A percentile compares a stretch with the other conserved stretches of the same genome.
phyloP scores from a whole-genome alignment of 2,329 filamentous ascomycete genomes.

The Orbilia blumenaviensis region DNA sequence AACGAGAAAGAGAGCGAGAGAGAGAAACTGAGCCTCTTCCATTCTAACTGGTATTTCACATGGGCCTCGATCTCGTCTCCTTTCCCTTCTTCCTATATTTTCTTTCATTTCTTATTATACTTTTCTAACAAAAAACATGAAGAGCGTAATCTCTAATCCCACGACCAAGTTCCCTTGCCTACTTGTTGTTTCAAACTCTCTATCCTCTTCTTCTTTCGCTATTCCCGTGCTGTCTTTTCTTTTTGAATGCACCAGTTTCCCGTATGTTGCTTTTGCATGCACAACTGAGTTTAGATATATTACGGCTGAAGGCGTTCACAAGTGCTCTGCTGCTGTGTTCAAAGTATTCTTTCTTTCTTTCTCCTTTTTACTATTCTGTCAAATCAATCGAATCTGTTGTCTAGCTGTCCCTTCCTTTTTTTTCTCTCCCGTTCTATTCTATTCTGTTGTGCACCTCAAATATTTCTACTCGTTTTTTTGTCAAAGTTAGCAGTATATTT shows the following conservation, averaged over 20 bases:
- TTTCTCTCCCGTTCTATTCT: not conserved
- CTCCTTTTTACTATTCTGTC: not conserved
- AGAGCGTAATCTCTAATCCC: conserved; percentile 38
- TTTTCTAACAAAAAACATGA: not conserved
- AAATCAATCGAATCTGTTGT: not conserved
- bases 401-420: not conserved
- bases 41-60: conserved; percentile 13
- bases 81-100: not conserved
- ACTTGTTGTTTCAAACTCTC: not conserved
- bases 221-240: not conserved
- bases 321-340: conserved; percentile 13
- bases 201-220: not conserved
- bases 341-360: conserved; percentile 8
- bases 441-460: not conserved
- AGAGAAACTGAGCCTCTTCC: not conserved
- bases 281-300: conserved; percentile 42
- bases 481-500: not conserved
- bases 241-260: not conserved
- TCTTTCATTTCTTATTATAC: not conserved
- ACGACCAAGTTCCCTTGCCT: not conserved
- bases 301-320: conserved; percentile 46
- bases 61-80: not conserved
- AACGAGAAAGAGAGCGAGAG: not conserved
- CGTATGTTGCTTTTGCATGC: not conserved
- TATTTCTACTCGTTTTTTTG: not conserved